A percentile compares a stretch with the other conserved stretches of the same genome.
These are phyloP conservation scores for Ophiostoma ips DNA, from an alignment of 2,329 filamentous ascomycete species.

Conservation along the genomic window DNA sequence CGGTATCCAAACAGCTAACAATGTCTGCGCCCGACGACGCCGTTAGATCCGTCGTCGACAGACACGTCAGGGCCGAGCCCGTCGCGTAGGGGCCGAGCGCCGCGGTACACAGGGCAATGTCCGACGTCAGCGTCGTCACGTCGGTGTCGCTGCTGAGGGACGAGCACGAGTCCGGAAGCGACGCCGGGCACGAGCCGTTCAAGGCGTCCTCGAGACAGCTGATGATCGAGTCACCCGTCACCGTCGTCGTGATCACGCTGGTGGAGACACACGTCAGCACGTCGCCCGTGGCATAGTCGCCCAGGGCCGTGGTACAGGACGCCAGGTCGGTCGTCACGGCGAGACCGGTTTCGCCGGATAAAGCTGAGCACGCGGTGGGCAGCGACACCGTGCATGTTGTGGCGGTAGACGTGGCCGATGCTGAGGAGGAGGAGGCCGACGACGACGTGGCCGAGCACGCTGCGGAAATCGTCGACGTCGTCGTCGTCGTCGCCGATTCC, in stretches of 20 bases:
- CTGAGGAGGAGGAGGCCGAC: no score
- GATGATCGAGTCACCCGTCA: constrained; percentile 6
- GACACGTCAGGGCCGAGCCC: constrained; percentile 4
- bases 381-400: constrained; percentile 4
- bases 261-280: constrained; percentile 1
- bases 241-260: neutral
- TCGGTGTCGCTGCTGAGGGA: neutral
- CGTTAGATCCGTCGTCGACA: constrained; percentile 5
- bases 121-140: neutral
- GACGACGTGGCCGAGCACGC: constrained; percentile 7
- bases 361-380: constrained; percentile 1
- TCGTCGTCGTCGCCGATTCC: neutral
- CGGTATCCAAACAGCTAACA: constrained; percentile 7
- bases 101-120: constrained; percentile 7
- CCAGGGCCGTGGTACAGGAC: constrained; percentile 18
- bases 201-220: constrained; percentile 7
- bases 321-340: constrained; percentile 16
- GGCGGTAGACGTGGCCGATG: neutral
- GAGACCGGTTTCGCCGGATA: constrained; percentile 1
- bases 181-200: constrained; percentile 6
- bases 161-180: constrained; percentile 10
- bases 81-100: constrained; percentile 10
- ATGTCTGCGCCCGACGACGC: constrained; percentile 4
- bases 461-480: neutral
- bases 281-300: constrained; percentile 16